Percentiles rank a stretch among this genome's conserved stretches.
phyloP scores from a whole-genome alignment of 495 filamentous ascomycete species.

The Aspergillus carlsbadensis region DNA sequence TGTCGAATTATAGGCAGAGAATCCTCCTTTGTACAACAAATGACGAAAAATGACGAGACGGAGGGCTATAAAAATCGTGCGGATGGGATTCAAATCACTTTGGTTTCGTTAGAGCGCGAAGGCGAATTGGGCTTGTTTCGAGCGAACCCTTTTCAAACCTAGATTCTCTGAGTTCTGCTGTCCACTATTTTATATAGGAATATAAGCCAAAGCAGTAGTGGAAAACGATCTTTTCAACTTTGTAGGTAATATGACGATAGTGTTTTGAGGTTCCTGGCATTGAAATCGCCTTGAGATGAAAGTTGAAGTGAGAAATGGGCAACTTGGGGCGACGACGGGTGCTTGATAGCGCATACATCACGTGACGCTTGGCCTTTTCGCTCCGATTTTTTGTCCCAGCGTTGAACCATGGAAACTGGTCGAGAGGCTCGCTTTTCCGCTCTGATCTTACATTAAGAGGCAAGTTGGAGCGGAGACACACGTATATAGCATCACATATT shows the following conservation, averaged over 20 bases:
- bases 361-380: slow-evolving; percentile 21
- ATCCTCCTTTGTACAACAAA: slow-evolving; percentile 12
- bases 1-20: slow-evolving; percentile 36
- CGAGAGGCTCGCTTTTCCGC: neutral
- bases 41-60: slow-evolving; percentile 16
- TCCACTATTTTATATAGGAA: neutral
- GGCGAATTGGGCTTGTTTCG: slow-evolving; percentile 26
- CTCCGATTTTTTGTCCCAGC: slow-evolving; percentile 2
- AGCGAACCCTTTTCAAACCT: slow-evolving; percentile 39
- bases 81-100: slow-evolving; percentile 46
- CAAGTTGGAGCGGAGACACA: too few species aligned
- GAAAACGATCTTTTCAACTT: neutral
- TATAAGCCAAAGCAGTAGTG: too few species aligned
- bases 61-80: slow-evolving; percentile 20
- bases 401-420: neutral
- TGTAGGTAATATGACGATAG: neutral
- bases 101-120: slow-evolving; percentile 44
- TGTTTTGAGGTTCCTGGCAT: neutral
- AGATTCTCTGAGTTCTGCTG: slow-evolving; percentile 14
- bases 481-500: slow-evolving; percentile 42
- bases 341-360: slow-evolving; percentile 14
- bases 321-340: neutral
- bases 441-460: too few species aligned
- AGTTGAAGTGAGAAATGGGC: slow-evolving; percentile 4
- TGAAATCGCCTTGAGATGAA: slow-evolving; percentile 4